phyloP scores from a whole-genome alignment of 2,329 filamentous ascomycete species.

The Chalaropsis thielavioides region DNA sequence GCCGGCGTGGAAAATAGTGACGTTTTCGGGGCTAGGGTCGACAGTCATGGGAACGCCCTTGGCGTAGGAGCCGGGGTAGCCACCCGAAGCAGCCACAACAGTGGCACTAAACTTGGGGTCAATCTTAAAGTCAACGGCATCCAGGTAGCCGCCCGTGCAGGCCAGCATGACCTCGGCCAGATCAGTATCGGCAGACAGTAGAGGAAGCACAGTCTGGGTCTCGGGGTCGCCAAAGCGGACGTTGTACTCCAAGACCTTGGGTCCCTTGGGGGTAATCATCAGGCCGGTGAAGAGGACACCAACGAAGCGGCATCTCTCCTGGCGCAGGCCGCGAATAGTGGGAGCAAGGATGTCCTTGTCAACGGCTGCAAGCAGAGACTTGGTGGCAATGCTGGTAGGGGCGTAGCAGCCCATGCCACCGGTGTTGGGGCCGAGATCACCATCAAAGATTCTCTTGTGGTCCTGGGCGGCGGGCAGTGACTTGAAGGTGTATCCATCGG shows the following conservation, averaged over 20 bases:
- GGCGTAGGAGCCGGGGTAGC: constrained; percentile 74
- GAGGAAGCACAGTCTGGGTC: constrained; percentile 69
- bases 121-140: constrained; percentile 53
- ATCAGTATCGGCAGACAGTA: constrained; percentile 66
- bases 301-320: constrained; percentile 58
- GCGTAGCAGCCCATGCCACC: constrained; percentile 98
- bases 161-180: constrained; percentile 80
- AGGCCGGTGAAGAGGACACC: constrained; percentile 79
- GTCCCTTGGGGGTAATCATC: constrained; percentile 73
- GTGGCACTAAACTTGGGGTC: constrained; percentile 65
- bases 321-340: constrained; percentile 75
- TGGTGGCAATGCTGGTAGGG: constrained; percentile 65
- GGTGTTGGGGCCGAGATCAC: constrained; percentile 82
- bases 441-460: constrained; percentile 88
- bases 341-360: constrained; percentile 75
- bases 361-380: constrained; percentile 61
- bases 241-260: constrained; percentile 83
- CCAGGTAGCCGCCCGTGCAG: constrained; percentile 61
- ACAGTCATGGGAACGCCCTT: constrained; percentile 56
- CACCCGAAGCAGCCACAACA: constrained; percentile 83
- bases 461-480: constrained; percentile 86
- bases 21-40: constrained; percentile 32
- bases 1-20: constrained; percentile 83
- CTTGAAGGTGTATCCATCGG: constrained; percentile 71
- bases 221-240: constrained; percentile 87